phyloP scores from a whole-genome alignment of 2,329 filamentous ascomycete species.

The Exserohilum rostratum region DNA sequence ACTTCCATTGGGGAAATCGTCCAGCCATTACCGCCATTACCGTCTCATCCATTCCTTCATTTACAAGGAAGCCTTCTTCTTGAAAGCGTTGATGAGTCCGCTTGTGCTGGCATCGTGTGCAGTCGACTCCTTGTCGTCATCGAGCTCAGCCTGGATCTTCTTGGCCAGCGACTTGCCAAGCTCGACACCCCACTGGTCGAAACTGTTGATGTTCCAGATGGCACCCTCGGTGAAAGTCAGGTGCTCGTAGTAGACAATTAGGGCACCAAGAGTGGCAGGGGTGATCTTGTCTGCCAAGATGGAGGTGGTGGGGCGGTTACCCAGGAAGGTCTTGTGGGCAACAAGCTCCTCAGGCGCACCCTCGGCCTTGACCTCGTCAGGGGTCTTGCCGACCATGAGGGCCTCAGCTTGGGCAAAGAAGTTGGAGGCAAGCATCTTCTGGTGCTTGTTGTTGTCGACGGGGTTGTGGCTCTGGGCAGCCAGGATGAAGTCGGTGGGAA shows the following conservation, averaged over 20 bases:
- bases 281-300: conserved; percentile 95
- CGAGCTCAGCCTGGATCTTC: conserved; percentile 73
- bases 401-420: conserved; percentile 90
- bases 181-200: conserved; percentile 99
- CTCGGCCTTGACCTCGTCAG: conserved; percentile 78
- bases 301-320: conserved; percentile 94
- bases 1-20: conserved; percentile 17
- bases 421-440: conserved; percentile 93
- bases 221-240: conserved; percentile 97
- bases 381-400: conserved; percentile 88
- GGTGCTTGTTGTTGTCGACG: conserved; percentile 87
- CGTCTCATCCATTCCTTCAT: neutral
- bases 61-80: conserved; percentile 67
- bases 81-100: conserved; percentile 89
- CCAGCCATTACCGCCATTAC: conserved; percentile 14
- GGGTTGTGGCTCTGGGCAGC: conserved; percentile 97
- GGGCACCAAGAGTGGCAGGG: conserved; percentile 86
- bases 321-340: conserved; percentile 98
- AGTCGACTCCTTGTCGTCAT: conserved; percentile 71
- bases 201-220: conserved; percentile 99
- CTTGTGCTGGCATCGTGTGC: conserved; percentile 88
- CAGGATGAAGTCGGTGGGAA: conserved; percentile 96
- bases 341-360: conserved; percentile 76
- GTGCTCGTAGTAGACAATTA: conserved; percentile 99
- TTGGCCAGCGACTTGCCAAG: conserved; percentile 93